Conservation (phyloP, 169 alveolate species). For the Cyclospora cayetanensis region DNA sequence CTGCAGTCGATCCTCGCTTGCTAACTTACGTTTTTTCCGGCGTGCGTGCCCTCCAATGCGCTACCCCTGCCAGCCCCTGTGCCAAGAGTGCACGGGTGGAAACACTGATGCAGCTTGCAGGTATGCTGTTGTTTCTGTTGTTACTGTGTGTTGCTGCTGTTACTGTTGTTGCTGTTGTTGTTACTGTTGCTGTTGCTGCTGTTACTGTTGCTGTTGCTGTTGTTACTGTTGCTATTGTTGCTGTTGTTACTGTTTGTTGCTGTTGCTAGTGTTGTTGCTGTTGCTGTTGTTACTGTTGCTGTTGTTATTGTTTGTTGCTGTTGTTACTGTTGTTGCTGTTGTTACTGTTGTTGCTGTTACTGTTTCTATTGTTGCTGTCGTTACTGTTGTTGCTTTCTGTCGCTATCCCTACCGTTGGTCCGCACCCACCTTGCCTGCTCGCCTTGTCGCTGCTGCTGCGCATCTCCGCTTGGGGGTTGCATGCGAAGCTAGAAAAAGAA, state of each 20-base stretch:
- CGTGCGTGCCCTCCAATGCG: slow-evolving; percentile 37
- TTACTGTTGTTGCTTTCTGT: too few relatives aligned
- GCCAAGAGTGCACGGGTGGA: neutral
- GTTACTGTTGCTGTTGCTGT: neutral
- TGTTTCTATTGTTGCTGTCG: too few relatives aligned
- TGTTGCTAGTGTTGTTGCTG: neutral
- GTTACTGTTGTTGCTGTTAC: too few relatives aligned
- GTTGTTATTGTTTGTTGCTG: too few relatives aligned
- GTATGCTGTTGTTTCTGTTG: slow-evolving; percentile 3
- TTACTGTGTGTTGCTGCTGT: slow-evolving; percentile 12
- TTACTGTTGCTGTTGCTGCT: neutral
- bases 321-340: too few relatives aligned
- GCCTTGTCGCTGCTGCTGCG: too few relatives aligned
- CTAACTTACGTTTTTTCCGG: neutral
- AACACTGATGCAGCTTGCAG: slow-evolving; percentile 30
- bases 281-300: too few relatives aligned
- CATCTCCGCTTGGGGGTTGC: too few relatives aligned
- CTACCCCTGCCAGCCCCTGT: neutral
- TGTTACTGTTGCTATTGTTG: neutral
- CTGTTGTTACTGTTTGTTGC: neutral
- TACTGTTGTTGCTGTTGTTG: neutral
- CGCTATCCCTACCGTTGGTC: too few relatives aligned
- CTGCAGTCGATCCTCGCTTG: slow-evolving; percentile 9
- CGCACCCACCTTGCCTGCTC: too few relatives aligned
- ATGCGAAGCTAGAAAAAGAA: too few relatives aligned